These are phyloP conservation scores for Chrysoporthe puriensis DNA, from an alignment of 2,329 filamentous ascomycete species.

Conservation along the genomic window DNA sequence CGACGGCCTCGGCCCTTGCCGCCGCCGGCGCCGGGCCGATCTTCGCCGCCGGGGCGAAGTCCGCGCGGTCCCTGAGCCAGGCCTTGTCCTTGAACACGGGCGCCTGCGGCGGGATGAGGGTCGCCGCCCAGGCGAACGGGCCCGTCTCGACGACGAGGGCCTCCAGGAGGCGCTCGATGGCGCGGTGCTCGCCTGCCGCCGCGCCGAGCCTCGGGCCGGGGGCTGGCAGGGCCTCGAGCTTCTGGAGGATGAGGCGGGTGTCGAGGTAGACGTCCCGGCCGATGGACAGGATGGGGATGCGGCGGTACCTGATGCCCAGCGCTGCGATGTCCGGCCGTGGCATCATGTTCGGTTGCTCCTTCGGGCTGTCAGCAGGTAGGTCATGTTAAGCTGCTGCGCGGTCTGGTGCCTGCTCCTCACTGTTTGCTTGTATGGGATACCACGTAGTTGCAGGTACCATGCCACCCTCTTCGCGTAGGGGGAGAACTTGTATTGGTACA, in stretches of 20 bases:
- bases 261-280: constrained; percentile 72
- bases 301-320: constrained; percentile 68
- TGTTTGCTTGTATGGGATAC: constrained; percentile 69
- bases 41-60: constrained; percentile 37
- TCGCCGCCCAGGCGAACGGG: constrained; percentile 56
- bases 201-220: constrained; percentile 44
- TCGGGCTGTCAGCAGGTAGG: constrained; percentile 14
- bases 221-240: constrained; percentile 62
- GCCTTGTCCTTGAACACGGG: constrained; percentile 58
- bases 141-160: constrained; percentile 59
- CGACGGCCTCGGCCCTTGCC: constrained; percentile 57
- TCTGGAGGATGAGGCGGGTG: constrained; percentile 68
- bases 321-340: constrained; percentile 66
- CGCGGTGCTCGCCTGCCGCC: constrained; percentile 44
- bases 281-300: constrained; percentile 70
- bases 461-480: constrained; percentile 66
- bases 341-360: constrained; percentile 68
- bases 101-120: constrained; percentile 60
- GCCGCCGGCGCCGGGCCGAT: constrained; percentile 33
- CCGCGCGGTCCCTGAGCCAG: constrained; percentile 61
- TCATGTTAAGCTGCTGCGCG: background rate
- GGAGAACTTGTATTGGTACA: constrained; percentile 70
- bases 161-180: constrained; percentile 59
- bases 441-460: constrained; percentile 70
- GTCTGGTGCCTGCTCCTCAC: constrained; percentile 47